A percentile compares a stretch with the other conserved stretches of the same genome.
Evolutionary conservation across 2,329 filamentous ascomycete species (phyloP).

Genomic region (Sarocladium kiliense): DNA sequence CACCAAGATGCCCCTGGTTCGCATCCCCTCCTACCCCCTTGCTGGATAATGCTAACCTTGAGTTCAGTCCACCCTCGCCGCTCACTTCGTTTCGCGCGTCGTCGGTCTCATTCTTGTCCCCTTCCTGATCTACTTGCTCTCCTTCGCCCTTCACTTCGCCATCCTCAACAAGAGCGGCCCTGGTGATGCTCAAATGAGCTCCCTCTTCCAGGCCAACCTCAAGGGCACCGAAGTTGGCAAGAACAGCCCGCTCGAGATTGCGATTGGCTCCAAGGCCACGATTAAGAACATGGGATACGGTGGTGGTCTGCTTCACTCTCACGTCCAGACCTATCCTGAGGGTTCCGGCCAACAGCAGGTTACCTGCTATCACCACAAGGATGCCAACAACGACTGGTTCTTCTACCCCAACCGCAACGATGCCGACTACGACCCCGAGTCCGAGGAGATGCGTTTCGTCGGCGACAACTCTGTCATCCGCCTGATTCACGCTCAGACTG

Average conservation of each 20-base stretch:
- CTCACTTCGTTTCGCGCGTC: constrained; percentile 75
- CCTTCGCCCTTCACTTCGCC: constrained; percentile 90
- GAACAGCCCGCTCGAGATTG: constrained; percentile 89
- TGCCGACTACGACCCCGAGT: constrained; percentile 65
- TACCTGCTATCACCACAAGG: constrained; percentile 99
- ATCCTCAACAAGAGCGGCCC: constrained; percentile 91
- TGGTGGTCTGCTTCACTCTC: constrained; percentile 90
- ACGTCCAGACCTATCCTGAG: constrained; percentile 93
- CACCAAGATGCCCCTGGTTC: constrained; percentile 78
- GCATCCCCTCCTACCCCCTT: constrained; percentile 22
- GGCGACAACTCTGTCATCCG: constrained; percentile 75
- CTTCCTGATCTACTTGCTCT: constrained; percentile 87
- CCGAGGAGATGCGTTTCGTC: constrained; percentile 64
- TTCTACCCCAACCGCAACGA: constrained; percentile 90
- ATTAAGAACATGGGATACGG: constrained; percentile 99
- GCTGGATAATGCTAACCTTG: constrained; percentile 1
- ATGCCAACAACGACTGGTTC: constrained; percentile 99
- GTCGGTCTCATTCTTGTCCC: constrained; percentile 86
- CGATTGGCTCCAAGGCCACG: constrained; percentile 81
- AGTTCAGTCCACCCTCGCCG: constrained; percentile 55
- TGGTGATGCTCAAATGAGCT: constrained; percentile 99
- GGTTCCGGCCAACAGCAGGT: constrained; percentile 93
- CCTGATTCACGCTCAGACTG: constrained; percentile 89
- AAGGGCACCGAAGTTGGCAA: constrained; percentile 90
- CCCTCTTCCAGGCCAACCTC: constrained; percentile 95